Percentiles rank a stretch among this genome's conserved stretches.
phyloP scores from a whole-genome alignment of 495 filamentous ascomycete species.

The Penicillium subrubescens region DNA sequence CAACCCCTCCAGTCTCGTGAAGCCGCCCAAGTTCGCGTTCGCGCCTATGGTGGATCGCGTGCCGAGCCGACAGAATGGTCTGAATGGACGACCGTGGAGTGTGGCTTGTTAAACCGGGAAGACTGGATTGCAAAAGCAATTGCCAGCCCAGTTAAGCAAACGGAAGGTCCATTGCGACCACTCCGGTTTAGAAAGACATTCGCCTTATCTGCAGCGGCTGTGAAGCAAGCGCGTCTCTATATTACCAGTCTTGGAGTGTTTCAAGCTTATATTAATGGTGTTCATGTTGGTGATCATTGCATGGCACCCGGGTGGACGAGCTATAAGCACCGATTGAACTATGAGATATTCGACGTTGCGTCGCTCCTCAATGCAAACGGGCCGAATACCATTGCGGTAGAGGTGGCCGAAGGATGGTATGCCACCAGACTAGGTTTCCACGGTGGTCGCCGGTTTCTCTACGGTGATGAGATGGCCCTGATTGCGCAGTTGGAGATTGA shows the following conservation, averaged over 20 bases:
- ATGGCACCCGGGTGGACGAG: constrained; percentile 57
- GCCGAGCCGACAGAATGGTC: constrained; percentile 41
- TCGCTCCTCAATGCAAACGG: constrained; percentile 32
- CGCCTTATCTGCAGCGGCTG: constrained; percentile 4
- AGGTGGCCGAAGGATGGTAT: constrained; percentile 60
- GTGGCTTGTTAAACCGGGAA: constrained; percentile 34
- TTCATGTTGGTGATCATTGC: constrained; percentile 46
- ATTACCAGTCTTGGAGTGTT: constrained; percentile 55
- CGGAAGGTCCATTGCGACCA: constrained; percentile 27
- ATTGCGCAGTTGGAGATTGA: constrained; percentile 48
- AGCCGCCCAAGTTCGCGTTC: constrained; percentile 41
- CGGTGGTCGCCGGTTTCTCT: constrained; percentile 36
- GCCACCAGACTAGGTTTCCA: constrained; percentile 49
- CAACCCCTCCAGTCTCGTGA: constrained; percentile 45
- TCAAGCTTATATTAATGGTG: constrained; percentile 52
- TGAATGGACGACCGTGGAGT: constrained; percentile 36
- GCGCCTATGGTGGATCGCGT: constrained; percentile 25
- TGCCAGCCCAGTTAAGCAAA: constrained; percentile 19
- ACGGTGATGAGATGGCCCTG: constrained; percentile 47
- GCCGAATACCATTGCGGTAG: constrained; percentile 48
- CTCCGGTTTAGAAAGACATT: constrained; percentile 34
- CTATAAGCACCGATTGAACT: constrained; percentile 52
- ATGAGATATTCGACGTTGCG: constrained; percentile 55
- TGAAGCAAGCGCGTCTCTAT: constrained; percentile 45
- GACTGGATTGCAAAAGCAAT: constrained; percentile 46